These are phyloP conservation scores for Triangularia setosa DNA, from an alignment of 2,329 filamentous ascomycete genomes.

Conservation along the genomic window DNA sequence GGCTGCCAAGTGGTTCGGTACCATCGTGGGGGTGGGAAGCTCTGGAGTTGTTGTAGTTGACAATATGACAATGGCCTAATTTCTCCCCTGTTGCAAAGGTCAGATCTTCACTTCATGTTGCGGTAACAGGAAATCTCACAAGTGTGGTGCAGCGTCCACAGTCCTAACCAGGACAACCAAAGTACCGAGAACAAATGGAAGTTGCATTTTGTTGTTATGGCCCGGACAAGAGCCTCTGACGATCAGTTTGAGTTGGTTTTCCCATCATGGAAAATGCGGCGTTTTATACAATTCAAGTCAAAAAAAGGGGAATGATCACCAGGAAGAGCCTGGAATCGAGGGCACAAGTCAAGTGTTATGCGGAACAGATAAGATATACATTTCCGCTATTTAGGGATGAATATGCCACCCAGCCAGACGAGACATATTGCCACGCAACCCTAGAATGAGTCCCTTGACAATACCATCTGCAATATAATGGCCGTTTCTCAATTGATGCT, in stretches of 20 bases:
- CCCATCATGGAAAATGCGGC: neutral
- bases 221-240: neutral
- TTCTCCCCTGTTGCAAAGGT: neutral
- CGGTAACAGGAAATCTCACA: neutral
- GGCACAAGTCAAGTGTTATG: neutral
- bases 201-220: neutral
- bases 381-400: slow-evolving; percentile 10
- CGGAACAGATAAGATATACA: slow-evolving; percentile 1
- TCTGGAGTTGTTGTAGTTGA: slow-evolving; percentile 1
- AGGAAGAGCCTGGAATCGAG: neutral
- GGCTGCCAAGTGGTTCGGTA: neutral
- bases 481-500: slow-evolving; percentile 14
- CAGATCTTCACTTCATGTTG: neutral
- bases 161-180: neutral
- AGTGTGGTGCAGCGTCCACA: neutral
- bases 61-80: neutral
- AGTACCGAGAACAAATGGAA: neutral
- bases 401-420: neutral
- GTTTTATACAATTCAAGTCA: neutral
- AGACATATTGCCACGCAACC: neutral
- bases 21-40: neutral
- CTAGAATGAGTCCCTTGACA: neutral
- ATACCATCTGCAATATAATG: slow-evolving; percentile 3
- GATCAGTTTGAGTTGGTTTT: neutral
- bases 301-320: neutral